phyloP scores from a whole-genome alignment of 1,284 basidiomycete species.

The Cryptococcus sp. region DNA sequence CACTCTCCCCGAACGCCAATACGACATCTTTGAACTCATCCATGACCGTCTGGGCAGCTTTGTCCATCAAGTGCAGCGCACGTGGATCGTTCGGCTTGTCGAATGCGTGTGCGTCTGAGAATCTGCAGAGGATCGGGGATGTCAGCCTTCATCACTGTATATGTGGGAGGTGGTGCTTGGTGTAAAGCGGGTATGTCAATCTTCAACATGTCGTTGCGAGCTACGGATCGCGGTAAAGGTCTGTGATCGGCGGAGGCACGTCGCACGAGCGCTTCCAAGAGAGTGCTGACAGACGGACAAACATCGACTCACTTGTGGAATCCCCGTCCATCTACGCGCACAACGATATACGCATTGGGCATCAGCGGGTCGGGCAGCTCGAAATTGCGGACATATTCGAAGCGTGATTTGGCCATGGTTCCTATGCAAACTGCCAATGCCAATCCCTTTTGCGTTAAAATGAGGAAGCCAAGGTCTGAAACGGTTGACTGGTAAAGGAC shows the following conservation, averaged over 20 bases:
- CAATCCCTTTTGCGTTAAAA: no score
- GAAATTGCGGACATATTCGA: constrained; percentile 85
- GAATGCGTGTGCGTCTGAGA: constrained; percentile 81
- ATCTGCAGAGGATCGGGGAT: constrained; percentile 57
- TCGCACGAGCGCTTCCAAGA: background rate
- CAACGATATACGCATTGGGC: constrained; percentile 79
- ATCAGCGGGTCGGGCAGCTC: constrained; percentile 86
- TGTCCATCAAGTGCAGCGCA: constrained; percentile 90
- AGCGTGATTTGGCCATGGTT: constrained; percentile 86
- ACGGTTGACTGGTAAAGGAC: no score
- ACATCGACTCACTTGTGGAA: constrained; percentile 76
- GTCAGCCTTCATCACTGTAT: constrained; percentile 7
- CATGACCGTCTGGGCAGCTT: constrained; percentile 81
- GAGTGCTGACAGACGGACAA: background rate
- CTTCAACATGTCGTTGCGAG: no score
- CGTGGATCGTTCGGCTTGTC: constrained; percentile 87
- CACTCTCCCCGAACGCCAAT: constrained; percentile 91
- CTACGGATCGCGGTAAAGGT: no score
- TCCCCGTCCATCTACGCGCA: constrained; percentile 88
- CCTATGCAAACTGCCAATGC: no score
- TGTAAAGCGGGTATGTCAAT: background rate
- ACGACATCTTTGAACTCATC: constrained; percentile 76
- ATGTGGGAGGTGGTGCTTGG: background rate
- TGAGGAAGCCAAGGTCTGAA: no score
- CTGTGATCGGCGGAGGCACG: no score